Percentiles rank a stretch among this genome's conserved stretches.
Evolutionary conservation across 495 filamentous ascomycete genomes (phyloP).

Genomic region (Penicillium arizonense): DNA sequence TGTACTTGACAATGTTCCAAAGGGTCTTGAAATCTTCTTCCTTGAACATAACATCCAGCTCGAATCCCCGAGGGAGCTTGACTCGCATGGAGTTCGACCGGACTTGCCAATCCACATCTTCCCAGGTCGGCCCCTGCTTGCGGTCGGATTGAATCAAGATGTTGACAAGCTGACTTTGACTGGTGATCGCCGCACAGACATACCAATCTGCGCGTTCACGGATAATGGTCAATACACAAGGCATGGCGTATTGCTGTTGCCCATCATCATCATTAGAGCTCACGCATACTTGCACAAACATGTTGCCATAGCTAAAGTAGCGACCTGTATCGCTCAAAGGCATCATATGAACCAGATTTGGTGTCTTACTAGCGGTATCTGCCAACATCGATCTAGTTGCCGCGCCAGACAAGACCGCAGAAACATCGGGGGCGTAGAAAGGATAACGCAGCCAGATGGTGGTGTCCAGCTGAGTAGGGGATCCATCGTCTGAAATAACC

Average conservation of each 20-base stretch:
- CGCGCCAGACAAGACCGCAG: slow-evolving; percentile 61
- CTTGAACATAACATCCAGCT: slow-evolving; percentile 63
- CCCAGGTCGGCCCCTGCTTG: slow-evolving; percentile 70
- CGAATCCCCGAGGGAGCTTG: slow-evolving; percentile 65
- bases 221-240: slow-evolving; percentile 69
- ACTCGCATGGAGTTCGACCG: slow-evolving; percentile 60
- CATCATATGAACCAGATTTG: slow-evolving; percentile 62
- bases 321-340: slow-evolving; percentile 68
- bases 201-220: slow-evolving; percentile 66
- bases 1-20: slow-evolving; percentile 80
- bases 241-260: slow-evolving; percentile 57
- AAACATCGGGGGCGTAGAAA: slow-evolving; percentile 63
- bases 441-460: slow-evolving; percentile 76
- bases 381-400: slow-evolving; percentile 48
- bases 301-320: slow-evolving; percentile 71
- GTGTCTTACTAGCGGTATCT: slow-evolving; percentile 32
- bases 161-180: slow-evolving; percentile 72
- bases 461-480: slow-evolving; percentile 65
- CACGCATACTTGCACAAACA: slow-evolving; percentile 67
- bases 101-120: slow-evolving; percentile 73
- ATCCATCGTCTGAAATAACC: slow-evolving; percentile 37
- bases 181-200: slow-evolving; percentile 67
- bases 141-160: slow-evolving; percentile 69
- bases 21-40: slow-evolving; percentile 73
- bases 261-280: slow-evolving; percentile 63